Percentiles rank a stretch among this genome's conserved stretches.
phyloP scores from a whole-genome alignment of 306 rosid genomes.

The Cercis canadensis region DNA sequence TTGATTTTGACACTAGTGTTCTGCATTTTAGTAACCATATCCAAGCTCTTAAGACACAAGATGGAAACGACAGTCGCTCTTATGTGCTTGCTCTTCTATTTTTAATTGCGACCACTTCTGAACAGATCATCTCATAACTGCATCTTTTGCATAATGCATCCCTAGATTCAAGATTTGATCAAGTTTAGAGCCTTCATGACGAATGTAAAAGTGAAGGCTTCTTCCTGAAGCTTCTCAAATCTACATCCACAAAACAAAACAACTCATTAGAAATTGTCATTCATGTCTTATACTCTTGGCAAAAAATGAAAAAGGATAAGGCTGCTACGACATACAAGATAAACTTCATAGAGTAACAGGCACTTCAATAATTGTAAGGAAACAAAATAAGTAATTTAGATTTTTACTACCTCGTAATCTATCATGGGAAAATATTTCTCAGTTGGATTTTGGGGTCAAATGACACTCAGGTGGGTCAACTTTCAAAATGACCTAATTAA shows the following conservation, averaged over 20 bases:
- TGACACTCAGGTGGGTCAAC: background rate
- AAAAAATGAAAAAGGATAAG: background rate
- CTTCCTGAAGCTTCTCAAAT: constrained; percentile 88
- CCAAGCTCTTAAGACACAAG: no score
- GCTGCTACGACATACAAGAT: background rate
- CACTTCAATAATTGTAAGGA: background rate
- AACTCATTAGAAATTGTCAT: constrained; percentile 6
- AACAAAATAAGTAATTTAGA: constrained; percentile 15
- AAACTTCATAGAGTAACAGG: no score
- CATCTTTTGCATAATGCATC: no score
- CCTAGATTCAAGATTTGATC: no score
- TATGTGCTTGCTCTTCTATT: no score
- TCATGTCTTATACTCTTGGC: constrained; percentile 1
- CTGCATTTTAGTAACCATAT: no score
- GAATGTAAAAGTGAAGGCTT: constrained; percentile 71
- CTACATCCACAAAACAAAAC: constrained; percentile 54
- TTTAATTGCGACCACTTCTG: no score
- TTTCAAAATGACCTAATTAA: no score
- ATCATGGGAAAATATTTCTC: no score
- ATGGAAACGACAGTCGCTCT: no score
- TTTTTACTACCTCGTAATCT: background rate
- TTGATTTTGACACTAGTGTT: no score
- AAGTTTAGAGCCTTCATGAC: constrained; percentile 64
- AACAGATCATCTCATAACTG: no score
- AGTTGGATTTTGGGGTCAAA: background rate